phyloP scores from a whole-genome alignment of 2,329 filamentous ascomycete species.

The Sclerotinia subarctica region DNA sequence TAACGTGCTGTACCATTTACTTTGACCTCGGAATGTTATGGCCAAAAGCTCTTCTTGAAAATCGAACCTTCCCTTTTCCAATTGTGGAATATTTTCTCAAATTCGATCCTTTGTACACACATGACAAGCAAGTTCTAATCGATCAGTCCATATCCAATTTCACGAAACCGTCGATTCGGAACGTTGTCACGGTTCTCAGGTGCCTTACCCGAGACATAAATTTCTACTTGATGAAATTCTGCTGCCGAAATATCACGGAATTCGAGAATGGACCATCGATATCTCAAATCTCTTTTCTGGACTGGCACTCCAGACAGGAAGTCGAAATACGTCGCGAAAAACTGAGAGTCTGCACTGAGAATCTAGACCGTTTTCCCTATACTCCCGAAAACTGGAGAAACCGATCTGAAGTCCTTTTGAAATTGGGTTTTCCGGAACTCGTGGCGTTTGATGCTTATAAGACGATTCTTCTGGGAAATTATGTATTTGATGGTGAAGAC shows the following conservation, averaged over 20 bases:
- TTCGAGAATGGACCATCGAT: not conserved
- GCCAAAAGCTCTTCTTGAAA: not conserved
- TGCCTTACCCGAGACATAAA: not conserved
- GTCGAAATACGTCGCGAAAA: not conserved
- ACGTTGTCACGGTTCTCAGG: not conserved
- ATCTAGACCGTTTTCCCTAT: not conserved
- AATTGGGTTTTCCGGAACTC: constrained; percentile 22
- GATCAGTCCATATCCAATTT: not conserved
- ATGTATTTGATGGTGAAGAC: not conserved
- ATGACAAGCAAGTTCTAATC: not conserved
- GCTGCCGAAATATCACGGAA: not conserved
- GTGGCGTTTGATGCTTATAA: constrained; percentile 24
- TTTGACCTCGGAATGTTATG: not conserved
- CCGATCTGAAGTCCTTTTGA: constrained; percentile 9
- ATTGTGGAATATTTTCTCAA: not conserved
- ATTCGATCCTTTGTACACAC: not conserved
- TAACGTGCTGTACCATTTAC: not conserved
- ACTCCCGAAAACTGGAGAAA: constrained; percentile 9
- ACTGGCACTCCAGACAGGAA: not conserved
- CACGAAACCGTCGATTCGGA: not conserved
- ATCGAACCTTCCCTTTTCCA: not conserved
- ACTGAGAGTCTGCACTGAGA: not conserved
- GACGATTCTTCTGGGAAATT: constrained; percentile 14
- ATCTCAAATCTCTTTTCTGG: not conserved
- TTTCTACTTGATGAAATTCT: not conserved